phyloP scores from a whole-genome alignment of 108 stramenopile genomes.

The Discostella stelligeroides region DNA sequence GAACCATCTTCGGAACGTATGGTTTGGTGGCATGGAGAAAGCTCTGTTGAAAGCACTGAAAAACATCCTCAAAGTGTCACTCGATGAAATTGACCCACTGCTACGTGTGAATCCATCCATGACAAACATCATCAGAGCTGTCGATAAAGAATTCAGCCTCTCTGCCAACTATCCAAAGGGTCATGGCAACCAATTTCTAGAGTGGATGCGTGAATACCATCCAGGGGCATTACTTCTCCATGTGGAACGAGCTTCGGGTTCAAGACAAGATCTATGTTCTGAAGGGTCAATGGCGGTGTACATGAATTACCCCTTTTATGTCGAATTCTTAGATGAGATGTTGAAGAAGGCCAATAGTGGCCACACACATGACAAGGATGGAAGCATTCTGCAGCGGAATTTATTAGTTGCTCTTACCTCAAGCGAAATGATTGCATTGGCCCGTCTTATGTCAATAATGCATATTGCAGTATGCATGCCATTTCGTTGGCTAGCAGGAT shows the following conservation, averaged over 20 bases:
- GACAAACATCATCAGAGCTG: constrained; percentile 10
- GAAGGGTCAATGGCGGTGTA: constrained; percentile 2
- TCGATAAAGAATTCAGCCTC: constrained; percentile 34
- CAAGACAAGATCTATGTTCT: constrained; percentile 29
- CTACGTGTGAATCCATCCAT: constrained; percentile 26
- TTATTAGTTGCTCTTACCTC: constrained; percentile 25
- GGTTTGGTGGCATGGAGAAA: too few relatives aligned
- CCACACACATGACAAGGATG: too few relatives aligned
- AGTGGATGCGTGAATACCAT: constrained; percentile 18
- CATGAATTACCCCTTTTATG: constrained; percentile 13
- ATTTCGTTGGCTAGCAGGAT: constrained; percentile 22
- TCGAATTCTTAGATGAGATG: constrained; percentile 32
- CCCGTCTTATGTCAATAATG: constrained; percentile 22
- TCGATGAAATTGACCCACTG: constrained; percentile 29
- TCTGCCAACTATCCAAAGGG: constrained; percentile 40
- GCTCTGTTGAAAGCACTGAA: too few relatives aligned
- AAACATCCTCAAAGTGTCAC: too few relatives aligned
- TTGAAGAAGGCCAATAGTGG: constrained; percentile 1
- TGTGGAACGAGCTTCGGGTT: constrained; percentile 28
- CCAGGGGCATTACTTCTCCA: constrained; percentile 25
- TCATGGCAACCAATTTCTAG: constrained; percentile 20
- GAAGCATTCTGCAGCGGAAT: constrained; percentile 28
- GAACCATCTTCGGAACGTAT: constrained; percentile 27
- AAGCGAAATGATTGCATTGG: constrained; percentile 27
- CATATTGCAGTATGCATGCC: constrained; percentile 32